Base-by-base conservation (phyloP, 768 basidiomycete species). In the Auricularia cornea region DNA sequence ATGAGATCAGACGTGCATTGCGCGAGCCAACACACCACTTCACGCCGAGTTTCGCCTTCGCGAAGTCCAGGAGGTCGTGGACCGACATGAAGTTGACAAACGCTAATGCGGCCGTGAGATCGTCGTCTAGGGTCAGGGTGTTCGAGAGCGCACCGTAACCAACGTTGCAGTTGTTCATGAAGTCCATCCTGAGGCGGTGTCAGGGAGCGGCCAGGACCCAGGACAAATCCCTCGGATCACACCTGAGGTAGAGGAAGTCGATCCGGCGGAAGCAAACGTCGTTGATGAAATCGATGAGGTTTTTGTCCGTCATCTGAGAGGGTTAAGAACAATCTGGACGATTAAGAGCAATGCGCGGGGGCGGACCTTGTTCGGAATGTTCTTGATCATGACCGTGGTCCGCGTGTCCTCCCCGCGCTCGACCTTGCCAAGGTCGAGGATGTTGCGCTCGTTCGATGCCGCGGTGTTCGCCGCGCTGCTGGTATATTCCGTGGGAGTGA, bases 11-110 rank as follows among this genome's bases (percentile, higher is more conserved):
- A 52, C 44, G 10, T 20, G 6, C 44, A 23, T 26, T 59, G 14
- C 31, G 62, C 65, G 26, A 16, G 51, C 16, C n/a, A 12, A 59
- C 20, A 72, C 81, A 90, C 92, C 93, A 95, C 74, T 89, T 91
- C 66, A 88, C 83, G 6, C 91, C 91, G 48, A 94, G 78, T 65
- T 83, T 84, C 60, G 79, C 78, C 72, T 83, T 85, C 5, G 90
- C 89, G 71, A 95, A 95, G 38, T 71, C 75, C 67, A 94, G 75
- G 60, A 95, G 80, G 68, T 92, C 90, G 65, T 87, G 76, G 32
- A 92, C 88, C 2, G 79, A 78, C 66, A 92, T 92, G 66, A 94
- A 95, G 74, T 94, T 95, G 65, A 95, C 92, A 66, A 95, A 95
- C 31, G 90, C 93, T 72, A 87, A 70, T 89, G 88, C 70, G 86